Evolutionary conservation across 139 green algal species (phyloP).

Genomic region (Chlamydomonas schloesseri): DNA sequence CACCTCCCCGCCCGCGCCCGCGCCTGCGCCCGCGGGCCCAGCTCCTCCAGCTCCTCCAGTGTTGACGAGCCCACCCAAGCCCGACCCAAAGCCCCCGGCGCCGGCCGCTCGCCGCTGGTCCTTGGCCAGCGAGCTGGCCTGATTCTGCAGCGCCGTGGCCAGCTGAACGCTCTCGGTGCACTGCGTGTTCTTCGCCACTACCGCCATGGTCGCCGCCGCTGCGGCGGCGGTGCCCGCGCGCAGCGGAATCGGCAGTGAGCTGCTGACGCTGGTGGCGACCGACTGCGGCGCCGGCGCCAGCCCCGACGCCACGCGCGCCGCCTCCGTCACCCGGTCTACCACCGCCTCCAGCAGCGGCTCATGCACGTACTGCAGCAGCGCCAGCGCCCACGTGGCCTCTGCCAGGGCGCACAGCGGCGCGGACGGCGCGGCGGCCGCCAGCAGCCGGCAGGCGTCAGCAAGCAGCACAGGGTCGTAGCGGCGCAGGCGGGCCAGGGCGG

Average conservation of each 20-base stretch:
- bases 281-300: not conserved
- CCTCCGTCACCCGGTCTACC: conserved; percentile 9
- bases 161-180: no score
- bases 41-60: no score
- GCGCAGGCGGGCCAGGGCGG: conserved; percentile 18
- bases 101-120: no score
- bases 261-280: not conserved
- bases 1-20: no score
- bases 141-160: no score
- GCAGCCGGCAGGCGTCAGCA: not conserved
- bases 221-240: not conserved
- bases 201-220: no score
- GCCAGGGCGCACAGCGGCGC: not conserved
- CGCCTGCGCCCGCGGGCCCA: no score
- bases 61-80: no score
- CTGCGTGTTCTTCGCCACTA: no score
- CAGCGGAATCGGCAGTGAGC: not conserved
- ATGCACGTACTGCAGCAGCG: conserved; percentile 19
- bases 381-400: conserved; percentile 18
- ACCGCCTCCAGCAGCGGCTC: not conserved
- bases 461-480: conserved; percentile 4
- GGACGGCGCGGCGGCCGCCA: not conserved
- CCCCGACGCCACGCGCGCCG: not conserved
- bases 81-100: no score
- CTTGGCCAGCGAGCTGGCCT: no score